Conservation (phyloP, 805 yeast genomes). For the Wickerhamiella galacta region DNA sequence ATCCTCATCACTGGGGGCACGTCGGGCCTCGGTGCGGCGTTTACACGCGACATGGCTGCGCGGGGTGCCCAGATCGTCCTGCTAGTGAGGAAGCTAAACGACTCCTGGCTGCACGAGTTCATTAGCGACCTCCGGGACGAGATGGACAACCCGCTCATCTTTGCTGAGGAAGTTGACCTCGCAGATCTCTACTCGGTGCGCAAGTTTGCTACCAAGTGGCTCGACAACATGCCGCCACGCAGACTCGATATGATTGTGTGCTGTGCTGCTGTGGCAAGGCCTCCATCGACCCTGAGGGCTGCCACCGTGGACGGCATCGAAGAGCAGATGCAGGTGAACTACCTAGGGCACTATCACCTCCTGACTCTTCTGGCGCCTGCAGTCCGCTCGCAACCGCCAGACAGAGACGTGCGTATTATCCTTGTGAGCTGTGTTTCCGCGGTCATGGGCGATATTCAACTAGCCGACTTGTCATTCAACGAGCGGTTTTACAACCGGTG, state of each 20-base stretch:
- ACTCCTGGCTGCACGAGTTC: slow-evolving; percentile 66
- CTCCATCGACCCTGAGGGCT: slow-evolving; percentile 48
- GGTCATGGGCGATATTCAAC: slow-evolving; percentile 49
- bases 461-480: slow-evolving; percentile 39
- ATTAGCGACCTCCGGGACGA: slow-evolving; percentile 57
- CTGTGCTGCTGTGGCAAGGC: slow-evolving; percentile 70
- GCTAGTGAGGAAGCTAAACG: slow-evolving; percentile 44
- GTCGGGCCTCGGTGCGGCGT: slow-evolving; percentile 69
- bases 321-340: slow-evolving; percentile 68
- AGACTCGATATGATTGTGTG: slow-evolving; percentile 80
- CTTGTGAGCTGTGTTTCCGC: slow-evolving; percentile 68
- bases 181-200: slow-evolving; percentile 58
- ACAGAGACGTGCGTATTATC: slow-evolving; percentile 76
- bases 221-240: slow-evolving; percentile 80
- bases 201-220: slow-evolving; percentile 85
- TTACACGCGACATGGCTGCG: slow-evolving; percentile 55
- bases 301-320: slow-evolving; percentile 74
- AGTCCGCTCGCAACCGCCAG: slow-evolving; percentile 78
- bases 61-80: slow-evolving; percentile 79
- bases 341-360: slow-evolving; percentile 64
- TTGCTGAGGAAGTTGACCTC: slow-evolving; percentile 83
- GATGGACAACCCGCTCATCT: slow-evolving; percentile 58
- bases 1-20: slow-evolving; percentile 62
- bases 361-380: slow-evolving; percentile 70
- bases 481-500: slow-evolving; percentile 39